Evolutionary conservation across 169 alveolate species (phyloP).

Genomic region (Perkinsus marinus): DNA sequence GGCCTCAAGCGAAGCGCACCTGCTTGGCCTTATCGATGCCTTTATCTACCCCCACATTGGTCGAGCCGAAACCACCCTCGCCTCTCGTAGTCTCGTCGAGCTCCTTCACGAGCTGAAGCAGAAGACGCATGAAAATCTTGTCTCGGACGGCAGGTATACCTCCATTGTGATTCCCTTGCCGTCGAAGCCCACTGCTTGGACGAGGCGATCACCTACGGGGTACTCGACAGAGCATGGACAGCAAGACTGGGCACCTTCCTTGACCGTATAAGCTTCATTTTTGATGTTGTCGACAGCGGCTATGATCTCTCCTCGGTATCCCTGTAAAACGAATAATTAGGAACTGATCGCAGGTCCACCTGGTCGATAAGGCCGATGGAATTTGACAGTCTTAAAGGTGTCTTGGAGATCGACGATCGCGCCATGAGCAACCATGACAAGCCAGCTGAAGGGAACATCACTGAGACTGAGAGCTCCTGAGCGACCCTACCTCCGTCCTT

Average conservation of each 20-base stretch:
- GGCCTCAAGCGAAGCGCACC: neutral
- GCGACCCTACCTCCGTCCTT: neutral
- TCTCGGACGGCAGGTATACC: conserved; percentile 13
- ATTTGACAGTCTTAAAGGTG: conserved; percentile 71
- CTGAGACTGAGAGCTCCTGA: conserved; percentile 10
- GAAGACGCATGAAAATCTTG: neutral
- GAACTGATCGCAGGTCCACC: neutral
- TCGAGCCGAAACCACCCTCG: conserved; percentile 72
- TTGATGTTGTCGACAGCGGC: conserved; percentile 73
- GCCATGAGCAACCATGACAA: conserved; percentile 58
- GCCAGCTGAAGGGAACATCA: conserved; percentile 1
- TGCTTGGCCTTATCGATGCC: neutral
- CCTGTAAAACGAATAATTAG: neutral
- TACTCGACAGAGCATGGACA: conserved; percentile 2
- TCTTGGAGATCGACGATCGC: conserved; percentile 67
- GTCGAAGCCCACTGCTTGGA: conserved; percentile 65
- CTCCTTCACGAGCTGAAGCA: conserved; percentile 47
- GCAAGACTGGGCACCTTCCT: conserved; percentile 32
- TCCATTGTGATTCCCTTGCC: conserved; percentile 64
- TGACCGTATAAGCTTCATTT: conserved; percentile 52
- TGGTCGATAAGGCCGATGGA: conserved; percentile 18
- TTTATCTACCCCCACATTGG: conserved; percentile 10
- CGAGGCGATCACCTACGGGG: conserved; percentile 39
- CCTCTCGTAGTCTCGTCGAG: conserved; percentile 70
- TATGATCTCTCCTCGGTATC: conserved; percentile 70